These are phyloP conservation scores for Backusella macrospora DNA, from an alignment of 192 early-diverging fungal genomes.

Conservation along the genomic window DNA sequence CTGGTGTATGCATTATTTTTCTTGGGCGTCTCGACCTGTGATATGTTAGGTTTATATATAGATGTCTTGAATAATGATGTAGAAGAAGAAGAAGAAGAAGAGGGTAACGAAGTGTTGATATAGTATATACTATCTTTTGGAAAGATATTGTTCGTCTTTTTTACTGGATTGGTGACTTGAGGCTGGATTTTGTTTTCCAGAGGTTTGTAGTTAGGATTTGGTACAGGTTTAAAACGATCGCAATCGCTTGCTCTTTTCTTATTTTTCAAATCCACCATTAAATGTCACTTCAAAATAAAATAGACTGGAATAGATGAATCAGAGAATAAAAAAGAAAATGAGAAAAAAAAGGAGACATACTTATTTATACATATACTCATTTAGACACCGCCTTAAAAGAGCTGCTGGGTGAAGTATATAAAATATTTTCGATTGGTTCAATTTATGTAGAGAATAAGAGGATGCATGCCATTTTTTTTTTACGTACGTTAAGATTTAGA, in stretches of 20 bases:
- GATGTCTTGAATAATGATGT: background rate
- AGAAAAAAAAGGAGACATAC: background rate
- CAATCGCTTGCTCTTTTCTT: background rate
- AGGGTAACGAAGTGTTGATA: background rate
- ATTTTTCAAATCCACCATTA: background rate
- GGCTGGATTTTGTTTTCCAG: background rate
- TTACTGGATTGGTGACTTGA: background rate
- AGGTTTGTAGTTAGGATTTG: conserved; percentile 3
- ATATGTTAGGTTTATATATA: background rate
- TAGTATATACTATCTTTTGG: background rate
- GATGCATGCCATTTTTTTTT: background rate
- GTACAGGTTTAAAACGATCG: conserved; percentile 9
- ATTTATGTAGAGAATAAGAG: background rate
- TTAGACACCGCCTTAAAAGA: background rate
- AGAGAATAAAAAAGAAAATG: background rate
- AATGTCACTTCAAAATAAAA: background rate
- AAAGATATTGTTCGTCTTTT: background rate
- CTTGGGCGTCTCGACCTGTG: background rate
- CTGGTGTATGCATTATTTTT: background rate
- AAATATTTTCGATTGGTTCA: background rate
- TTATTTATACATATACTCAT: background rate
- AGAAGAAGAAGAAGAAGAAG: too few species aligned
- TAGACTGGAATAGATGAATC: too few species aligned
- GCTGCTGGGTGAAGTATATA: background rate
- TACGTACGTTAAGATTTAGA: background rate